Percentiles rank a stretch among this genome's conserved stretches.
Evolutionary conservation across 179 eudicot species (phyloP).

Genomic region (Beta corolliflora): DNA sequence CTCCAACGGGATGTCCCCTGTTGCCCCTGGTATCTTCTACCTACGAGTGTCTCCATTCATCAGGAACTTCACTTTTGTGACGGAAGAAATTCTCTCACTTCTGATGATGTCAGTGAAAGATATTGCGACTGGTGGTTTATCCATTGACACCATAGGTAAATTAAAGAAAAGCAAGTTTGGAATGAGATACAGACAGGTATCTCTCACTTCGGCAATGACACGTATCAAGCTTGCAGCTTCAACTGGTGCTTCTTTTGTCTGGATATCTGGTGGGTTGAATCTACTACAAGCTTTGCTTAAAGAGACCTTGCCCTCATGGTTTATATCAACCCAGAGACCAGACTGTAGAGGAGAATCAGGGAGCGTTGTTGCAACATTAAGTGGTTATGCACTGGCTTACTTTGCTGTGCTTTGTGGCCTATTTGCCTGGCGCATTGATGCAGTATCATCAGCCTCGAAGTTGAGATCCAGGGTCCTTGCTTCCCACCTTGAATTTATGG

Average conservation of each 20-base stretch:
- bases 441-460: conserved; percentile 46
- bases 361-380: conserved; percentile 52
- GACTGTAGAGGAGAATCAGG: conserved; percentile 34
- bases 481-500: conserved; percentile 72
- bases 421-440: conserved; percentile 77
- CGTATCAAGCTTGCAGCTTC: conserved; percentile 89
- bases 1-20: conserved; percentile 77
- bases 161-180: conserved; percentile 49
- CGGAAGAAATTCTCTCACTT: conserved; percentile 75
- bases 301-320: conserved; percentile 92
- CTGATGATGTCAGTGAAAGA: conserved; percentile 80
- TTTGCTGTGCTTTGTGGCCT: conserved; percentile 73
- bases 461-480: conserved; percentile 59
- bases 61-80: conserved; percentile 65
- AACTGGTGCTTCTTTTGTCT: conserved; percentile 76
- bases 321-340: conserved; percentile 61
- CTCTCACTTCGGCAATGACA: conserved; percentile 69
- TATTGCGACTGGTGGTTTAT: conserved; percentile 51
- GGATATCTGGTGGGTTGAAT: conserved; percentile 78
- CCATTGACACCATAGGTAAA: conserved; percentile 44
- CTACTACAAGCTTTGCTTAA: conserved; percentile 67
- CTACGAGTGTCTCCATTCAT: conserved; percentile 69
- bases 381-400: conserved; percentile 85
- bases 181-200: conserved; percentile 61
- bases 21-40: conserved; percentile 92